Base-by-base conservation (phyloP, 2,329 filamentous ascomycete genomes). In the Parafenestella ontariensis region DNA sequence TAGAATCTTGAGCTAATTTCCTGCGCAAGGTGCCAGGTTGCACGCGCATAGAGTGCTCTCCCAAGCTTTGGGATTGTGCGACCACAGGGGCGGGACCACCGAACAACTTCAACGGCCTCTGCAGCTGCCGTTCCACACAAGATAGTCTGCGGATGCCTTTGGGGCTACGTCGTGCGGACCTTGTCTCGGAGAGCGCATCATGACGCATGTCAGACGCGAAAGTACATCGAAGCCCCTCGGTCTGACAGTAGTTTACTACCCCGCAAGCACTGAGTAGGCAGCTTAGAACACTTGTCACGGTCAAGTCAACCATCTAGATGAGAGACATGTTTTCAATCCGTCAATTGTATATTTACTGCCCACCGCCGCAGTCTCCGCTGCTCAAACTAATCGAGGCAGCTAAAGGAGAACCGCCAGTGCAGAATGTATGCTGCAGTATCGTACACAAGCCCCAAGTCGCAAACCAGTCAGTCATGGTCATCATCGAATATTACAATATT, bases 1-100 rank as follows among this genome's bases (percentile, higher is more conserved):
- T 57, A 64, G 49, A 54, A 51, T 55, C 29, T 37, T 57, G 53
- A 43, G 40, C 49, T 54, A 56, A 56, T 43, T 39, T 42, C 33
- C 15, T 34, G n/a, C 3, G 26, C 9, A 33, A 42, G 28, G 36
- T 36, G 20, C 26, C 23, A 49, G 47, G 23, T 31, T 34, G 44
- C 53, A 48, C 26, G 47, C 48, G 31, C 47, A 50, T 50, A 26
- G 7, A 29, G 17, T 42, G 18, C 13, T 20, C 43, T 23, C 37
- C 43, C 52, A 39, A 24, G 17, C 28, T 18, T 24, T n/a, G 31
- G n/a, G 28, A 45, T 13, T 29, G 24, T 29, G 31, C 26, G 23
- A 24, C 36, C 6, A 49, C 26, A 41, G n/a, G n/a, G n/a, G 18
- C 6, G 6, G 23, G 20, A 18, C 18, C n/a, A 2, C 36, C 37